Percentiles rank a stretch among this genome's conserved stretches.
Evolutionary conservation across 2,329 filamentous ascomycete genomes (phyloP).

Genomic region (Colletotrichum scovillei): DNA sequence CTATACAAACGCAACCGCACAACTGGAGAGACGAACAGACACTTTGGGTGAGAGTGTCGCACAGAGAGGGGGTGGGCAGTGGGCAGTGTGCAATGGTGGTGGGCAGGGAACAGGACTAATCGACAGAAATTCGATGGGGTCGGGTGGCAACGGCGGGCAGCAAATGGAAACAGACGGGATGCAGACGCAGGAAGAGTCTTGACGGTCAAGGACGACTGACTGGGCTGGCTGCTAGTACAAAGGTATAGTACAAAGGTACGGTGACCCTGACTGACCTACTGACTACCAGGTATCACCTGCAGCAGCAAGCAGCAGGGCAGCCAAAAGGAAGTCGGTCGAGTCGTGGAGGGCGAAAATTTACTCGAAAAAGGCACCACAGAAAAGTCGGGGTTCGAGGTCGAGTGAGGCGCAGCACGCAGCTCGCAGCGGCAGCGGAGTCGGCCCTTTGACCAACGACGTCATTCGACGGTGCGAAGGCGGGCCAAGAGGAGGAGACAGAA

Average conservation of each 20-base stretch:
- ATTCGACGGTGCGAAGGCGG: constrained; percentile 2
- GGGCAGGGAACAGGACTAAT: neutral
- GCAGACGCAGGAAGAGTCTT: neutral
- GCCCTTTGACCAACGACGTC: constrained; percentile 32
- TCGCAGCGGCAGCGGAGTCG: constrained; percentile 31
- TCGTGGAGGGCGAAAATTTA: constrained; percentile 20
- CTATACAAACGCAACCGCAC: neutral
- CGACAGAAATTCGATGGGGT: neutral
- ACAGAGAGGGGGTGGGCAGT: neutral
- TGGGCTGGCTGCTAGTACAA: neutral
- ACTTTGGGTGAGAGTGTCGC: neutral
- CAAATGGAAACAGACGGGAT: neutral
- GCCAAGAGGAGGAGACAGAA: neutral
- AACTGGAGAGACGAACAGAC: neutral
- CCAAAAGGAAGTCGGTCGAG: neutral
- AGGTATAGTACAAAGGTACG: neutral
- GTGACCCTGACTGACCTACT: neutral
- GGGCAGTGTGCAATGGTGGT: neutral
- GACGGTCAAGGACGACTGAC: neutral
- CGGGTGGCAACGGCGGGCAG: constrained; percentile 5
- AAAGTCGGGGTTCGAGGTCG: constrained; percentile 19
- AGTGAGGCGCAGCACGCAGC: constrained; percentile 34
- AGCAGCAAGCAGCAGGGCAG: neutral
- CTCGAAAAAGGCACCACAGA: constrained; percentile 16
- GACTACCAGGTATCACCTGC: neutral